Percentiles rank a stretch among this genome's conserved stretches.
Evolutionary conservation across 1,284 basidiomycete genomes (phyloP).

Genomic region (Afroboletus lepidellus): DNA sequence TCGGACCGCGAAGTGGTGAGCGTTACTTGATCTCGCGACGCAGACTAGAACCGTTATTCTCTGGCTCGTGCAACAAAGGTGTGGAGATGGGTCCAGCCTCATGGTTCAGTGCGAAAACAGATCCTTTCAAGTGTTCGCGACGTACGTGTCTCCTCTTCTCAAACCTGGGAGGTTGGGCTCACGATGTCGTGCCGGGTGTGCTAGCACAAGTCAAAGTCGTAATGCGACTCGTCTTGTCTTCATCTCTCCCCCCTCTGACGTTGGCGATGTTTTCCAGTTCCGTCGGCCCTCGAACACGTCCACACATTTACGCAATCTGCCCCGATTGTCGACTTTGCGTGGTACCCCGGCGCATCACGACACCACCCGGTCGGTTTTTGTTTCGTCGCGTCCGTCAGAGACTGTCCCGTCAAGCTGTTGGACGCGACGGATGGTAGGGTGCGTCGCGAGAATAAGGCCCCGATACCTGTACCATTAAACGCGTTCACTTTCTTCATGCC

Average conservation of each 20-base stretch:
- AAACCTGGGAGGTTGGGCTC: neutral
- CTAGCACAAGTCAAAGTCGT: conserved; percentile 9
- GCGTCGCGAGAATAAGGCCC: conserved; percentile 31
- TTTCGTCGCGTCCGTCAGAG: conserved; percentile 77
- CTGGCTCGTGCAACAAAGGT: conserved; percentile 42
- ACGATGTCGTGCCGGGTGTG: neutral
- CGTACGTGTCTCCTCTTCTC: conserved; percentile 7
- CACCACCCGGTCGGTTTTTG: conserved; percentile 67
- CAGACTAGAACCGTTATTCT: neutral
- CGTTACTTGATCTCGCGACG: neutral
- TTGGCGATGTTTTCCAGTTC: neutral
- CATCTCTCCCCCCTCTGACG: neutral
- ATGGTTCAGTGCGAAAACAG: conserved; percentile 63
- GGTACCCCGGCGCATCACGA: conserved; percentile 76
- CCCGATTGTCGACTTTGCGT: conserved; percentile 71
- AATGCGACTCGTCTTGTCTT: neutral
- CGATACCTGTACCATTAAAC: neutral
- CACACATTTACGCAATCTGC: conserved; percentile 52
- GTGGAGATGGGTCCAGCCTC: conserved; percentile 58
- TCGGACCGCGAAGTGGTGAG: conserved; percentile 50
- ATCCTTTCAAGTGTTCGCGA: conserved; percentile 46
- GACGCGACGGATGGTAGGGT: conserved; percentile 79
- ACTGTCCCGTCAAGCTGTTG: conserved; percentile 78
- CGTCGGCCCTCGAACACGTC: conserved; percentile 3
- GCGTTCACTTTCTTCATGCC: neutral